These are phyloP conservation scores for Nakazawaea laoshanensis DNA, from an alignment of 805 yeast species.

Conservation along the genomic window DNA sequence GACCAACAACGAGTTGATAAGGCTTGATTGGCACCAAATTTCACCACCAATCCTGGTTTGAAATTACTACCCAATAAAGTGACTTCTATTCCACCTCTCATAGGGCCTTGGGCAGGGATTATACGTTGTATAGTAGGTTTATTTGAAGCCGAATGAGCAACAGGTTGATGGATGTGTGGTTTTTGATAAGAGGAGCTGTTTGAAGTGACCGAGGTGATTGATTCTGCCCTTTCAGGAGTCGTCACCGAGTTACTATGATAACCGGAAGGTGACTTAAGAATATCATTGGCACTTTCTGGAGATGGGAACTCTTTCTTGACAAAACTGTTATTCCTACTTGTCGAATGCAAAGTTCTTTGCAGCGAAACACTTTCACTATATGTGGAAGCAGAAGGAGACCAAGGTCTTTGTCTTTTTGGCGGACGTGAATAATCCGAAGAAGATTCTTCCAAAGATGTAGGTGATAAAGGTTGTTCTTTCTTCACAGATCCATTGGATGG, in stretches of 20 bases:
- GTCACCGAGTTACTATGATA: slow-evolving; percentile 2
- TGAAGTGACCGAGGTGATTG: slow-evolving; percentile 9
- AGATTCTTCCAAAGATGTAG: slow-evolving; percentile 55
- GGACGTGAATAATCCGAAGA: slow-evolving; percentile 33
- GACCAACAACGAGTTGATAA: slow-evolving; percentile 95
- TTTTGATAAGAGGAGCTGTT: slow-evolving; percentile 2
- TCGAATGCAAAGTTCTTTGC: slow-evolving; percentile 25
- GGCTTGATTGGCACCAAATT: slow-evolving; percentile 77
- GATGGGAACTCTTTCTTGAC: slow-evolving; percentile 30
- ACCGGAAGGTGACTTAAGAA: slow-evolving; percentile 8
- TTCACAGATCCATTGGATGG: slow-evolving; percentile 14
- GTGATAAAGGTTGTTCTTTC: slow-evolving; percentile 36
- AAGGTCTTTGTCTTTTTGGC: slow-evolving; percentile 37
- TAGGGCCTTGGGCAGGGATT: slow-evolving; percentile 93
- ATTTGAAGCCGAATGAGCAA: neutral
- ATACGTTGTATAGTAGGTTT: slow-evolving; percentile 70
- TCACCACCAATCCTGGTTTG: slow-evolving; percentile 72
- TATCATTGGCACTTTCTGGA: slow-evolving; percentile 24
- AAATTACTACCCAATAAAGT: slow-evolving; percentile 85
- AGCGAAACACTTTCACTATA: slow-evolving; percentile 29
- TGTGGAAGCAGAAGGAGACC: slow-evolving; percentile 18
- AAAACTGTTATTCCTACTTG: slow-evolving; percentile 27
- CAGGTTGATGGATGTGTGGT: neutral
- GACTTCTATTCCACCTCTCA: slow-evolving; percentile 93
- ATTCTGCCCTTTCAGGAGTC: slow-evolving; percentile 9